Conservation (phyloP, 1,284 basidiomycete genomes). For the Thecaphora frezii region DNA sequence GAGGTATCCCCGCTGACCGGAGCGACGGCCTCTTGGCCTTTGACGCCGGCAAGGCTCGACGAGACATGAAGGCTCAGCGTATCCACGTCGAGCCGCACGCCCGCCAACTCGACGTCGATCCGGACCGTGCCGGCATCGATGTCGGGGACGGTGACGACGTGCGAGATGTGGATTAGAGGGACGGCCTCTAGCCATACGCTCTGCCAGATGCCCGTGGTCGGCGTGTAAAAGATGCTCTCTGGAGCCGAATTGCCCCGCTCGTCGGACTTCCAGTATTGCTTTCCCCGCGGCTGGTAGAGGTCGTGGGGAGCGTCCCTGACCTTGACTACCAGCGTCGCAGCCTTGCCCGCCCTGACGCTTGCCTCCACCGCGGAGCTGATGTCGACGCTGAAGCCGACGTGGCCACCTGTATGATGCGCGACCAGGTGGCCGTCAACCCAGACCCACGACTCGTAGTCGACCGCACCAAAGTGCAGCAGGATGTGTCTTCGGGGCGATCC, state of each 20-base stretch:
- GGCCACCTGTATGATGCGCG: slow-evolving; percentile 15
- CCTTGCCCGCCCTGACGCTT: not conserved
- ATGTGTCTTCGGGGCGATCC: slow-evolving; percentile 2
- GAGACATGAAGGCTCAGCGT: not conserved
- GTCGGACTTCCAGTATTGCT: slow-evolving; percentile 41
- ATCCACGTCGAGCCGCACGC: not conserved
- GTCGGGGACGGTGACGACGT: slow-evolving; percentile 15
- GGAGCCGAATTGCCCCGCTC: slow-evolving; percentile 4
- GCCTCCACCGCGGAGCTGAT: slow-evolving; percentile 14
- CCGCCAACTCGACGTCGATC: slow-evolving; percentile 19
- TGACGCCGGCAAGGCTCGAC: slow-evolving; percentile 7
- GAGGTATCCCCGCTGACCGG: slow-evolving; percentile 12
- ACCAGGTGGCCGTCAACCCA: slow-evolving; percentile 24
- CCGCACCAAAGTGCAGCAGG: slow-evolving; percentile 36
- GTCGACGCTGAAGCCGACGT: slow-evolving; percentile 25
- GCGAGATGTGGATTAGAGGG: slow-evolving; percentile 11
- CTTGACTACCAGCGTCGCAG: slow-evolving; percentile 7
- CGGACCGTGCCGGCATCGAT: slow-evolving; percentile 34
- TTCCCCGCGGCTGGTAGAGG: slow-evolving; percentile 33
- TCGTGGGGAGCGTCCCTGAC: slow-evolving; percentile 24
- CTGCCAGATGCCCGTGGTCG: slow-evolving; percentile 43
- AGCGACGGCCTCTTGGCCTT: slow-evolving; percentile 2
- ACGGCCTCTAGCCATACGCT: slow-evolving; percentile 27
- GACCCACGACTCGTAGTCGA: slow-evolving; percentile 36
- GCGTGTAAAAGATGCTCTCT: slow-evolving; percentile 41